phyloP scores from a whole-genome alignment of 129 eudicot genomes.

The Heracleum sosnowskyi region DNA sequence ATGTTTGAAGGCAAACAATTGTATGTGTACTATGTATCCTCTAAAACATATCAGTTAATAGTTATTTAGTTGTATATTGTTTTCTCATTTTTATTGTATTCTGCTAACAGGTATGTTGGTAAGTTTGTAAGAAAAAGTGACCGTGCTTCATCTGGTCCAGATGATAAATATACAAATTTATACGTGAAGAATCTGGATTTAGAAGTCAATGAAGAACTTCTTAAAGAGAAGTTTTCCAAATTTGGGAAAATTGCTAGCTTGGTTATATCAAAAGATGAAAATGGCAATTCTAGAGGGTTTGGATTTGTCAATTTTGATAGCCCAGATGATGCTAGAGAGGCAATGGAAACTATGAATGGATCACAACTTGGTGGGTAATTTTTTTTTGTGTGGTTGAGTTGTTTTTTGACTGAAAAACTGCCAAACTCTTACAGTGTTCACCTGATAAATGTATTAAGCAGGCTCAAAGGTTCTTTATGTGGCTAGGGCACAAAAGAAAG shows the following conservation, averaged over 20 bases:
- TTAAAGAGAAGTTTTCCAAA: constrained; percentile 46
- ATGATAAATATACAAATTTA: constrained; percentile 59
- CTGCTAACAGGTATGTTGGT: constrained; percentile 46
- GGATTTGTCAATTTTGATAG: constrained; percentile 83
- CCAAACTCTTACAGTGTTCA: not conserved
- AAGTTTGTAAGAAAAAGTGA: constrained; percentile 72
- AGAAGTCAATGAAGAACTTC: constrained; percentile 51
- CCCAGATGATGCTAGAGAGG: constrained; percentile 62
- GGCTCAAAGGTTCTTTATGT: constrained; percentile 77
- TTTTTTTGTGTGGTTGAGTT: not conserved
- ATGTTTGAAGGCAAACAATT: constrained; percentile 64
- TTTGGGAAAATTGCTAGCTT: constrained; percentile 75
- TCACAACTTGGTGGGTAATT: constrained; percentile 44
- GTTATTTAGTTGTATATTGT: not conserved
- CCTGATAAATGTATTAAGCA: constrained; percentile 13
- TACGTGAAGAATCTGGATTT: constrained; percentile 73
- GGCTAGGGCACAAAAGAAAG: constrained; percentile 83
- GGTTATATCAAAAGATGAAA: constrained; percentile 57
- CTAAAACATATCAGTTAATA: not conserved
- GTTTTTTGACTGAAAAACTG: not conserved
- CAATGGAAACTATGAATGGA: constrained; percentile 66
- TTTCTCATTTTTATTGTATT: not conserved
- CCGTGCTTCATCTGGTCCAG: constrained; percentile 33
- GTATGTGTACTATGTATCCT: constrained; percentile 29
- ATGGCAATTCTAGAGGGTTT: constrained; percentile 74